Evolutionary conservation across 768 basidiomycete species (phyloP).

Genomic region (Boletus patriciae): DNA sequence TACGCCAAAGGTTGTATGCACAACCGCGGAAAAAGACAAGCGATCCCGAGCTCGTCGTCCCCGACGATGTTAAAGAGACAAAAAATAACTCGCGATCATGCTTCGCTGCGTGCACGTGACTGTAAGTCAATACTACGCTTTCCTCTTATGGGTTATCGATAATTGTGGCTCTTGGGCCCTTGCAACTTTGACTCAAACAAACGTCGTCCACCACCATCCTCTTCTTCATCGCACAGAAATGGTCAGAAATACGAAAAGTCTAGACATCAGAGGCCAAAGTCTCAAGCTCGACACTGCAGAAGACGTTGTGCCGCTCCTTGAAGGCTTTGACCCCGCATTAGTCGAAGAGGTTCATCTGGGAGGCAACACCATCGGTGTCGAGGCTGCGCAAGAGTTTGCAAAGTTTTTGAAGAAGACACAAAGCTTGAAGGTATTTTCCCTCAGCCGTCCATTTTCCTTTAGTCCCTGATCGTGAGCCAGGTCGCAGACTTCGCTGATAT

Average conservation of each 20-base stretch:
- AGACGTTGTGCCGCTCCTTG: conserved; percentile 75
- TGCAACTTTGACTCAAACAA: not conserved
- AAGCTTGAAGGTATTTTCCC: conserved; percentile 58
- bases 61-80: not conserved
- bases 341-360: conserved; percentile 91
- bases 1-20: not conserved
- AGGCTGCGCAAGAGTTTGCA: conserved; percentile 82
- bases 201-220: not conserved
- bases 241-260: conserved; percentile 15
- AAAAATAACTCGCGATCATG: conserved; percentile 5
- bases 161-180: not conserved
- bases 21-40: not conserved
- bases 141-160: conserved; percentile 24
- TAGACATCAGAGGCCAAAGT: conserved; percentile 32
- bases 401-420: conserved; percentile 71
- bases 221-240: conserved; percentile 9
- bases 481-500: conserved; percentile 96
- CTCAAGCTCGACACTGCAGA: conserved; percentile 77
- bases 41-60: not conserved
- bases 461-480: conserved; percentile 42
- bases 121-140: not conserved
- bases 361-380: conserved; percentile 92
- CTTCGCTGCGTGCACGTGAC: conserved; percentile 25
- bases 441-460: not conserved
- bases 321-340: conserved; percentile 57